Conservation (phyloP, 1,284 basidiomycete genomes). For the Stygiomarasmius scandens region DNA sequence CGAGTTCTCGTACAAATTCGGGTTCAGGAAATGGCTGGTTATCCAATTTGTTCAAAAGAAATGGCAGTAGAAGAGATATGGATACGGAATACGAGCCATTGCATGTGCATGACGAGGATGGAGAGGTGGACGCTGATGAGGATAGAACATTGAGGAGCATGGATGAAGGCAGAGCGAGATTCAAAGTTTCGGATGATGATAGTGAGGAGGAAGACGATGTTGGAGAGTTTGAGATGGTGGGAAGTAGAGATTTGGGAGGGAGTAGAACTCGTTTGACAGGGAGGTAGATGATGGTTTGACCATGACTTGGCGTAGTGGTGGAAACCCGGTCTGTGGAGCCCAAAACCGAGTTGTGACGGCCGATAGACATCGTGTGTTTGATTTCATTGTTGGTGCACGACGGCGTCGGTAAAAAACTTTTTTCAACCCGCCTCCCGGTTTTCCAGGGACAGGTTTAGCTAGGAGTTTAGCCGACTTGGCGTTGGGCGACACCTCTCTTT, state of each 20-base stretch:
- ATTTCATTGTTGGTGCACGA: no score
- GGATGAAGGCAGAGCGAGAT: constrained; percentile 2
- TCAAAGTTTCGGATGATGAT: not conserved
- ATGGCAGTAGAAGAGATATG: constrained; percentile 29
- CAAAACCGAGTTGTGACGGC: no score
- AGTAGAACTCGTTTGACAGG: not conserved
- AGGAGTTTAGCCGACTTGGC: no score
- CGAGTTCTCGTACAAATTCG: constrained; percentile 18
- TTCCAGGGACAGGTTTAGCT: no score
- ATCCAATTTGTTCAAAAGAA: constrained; percentile 50
- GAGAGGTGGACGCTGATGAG: constrained; percentile 2
- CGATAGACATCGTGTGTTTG: no score
- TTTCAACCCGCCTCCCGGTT: no score
- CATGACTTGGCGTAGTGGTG: not conserved
- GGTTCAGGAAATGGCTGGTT: constrained; percentile 42
- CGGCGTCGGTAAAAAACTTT: no score
- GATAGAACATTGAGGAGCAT: constrained; percentile 1
- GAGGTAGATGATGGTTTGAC: not conserved
- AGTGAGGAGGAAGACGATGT: constrained; percentile 11
- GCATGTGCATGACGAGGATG: constrained; percentile 46
- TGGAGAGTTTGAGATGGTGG: constrained; percentile 9
- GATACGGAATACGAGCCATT: constrained; percentile 57
- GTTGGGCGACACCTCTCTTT: no score
- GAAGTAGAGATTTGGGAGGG: not conserved
- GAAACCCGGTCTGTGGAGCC: no score